Percentiles rank a stretch among this genome's conserved stretches.
These are phyloP conservation scores for Pisolithus sp. DNA, from an alignment of 768 basidiomycete genomes.

Conservation along the genomic window DNA sequence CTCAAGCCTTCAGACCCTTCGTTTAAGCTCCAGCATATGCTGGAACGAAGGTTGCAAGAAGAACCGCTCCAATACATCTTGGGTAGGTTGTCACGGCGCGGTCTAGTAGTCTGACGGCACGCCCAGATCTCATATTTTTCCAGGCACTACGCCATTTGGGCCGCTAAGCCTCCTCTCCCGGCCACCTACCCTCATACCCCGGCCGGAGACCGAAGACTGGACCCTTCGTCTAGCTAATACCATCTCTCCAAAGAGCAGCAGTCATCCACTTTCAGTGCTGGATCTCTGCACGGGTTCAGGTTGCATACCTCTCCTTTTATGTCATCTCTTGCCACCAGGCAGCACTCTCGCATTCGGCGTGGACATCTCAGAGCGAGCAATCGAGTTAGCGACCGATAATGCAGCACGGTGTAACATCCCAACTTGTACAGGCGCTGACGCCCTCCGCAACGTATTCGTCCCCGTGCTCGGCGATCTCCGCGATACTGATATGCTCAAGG, in stretches of 20 bases:
- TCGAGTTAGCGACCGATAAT: conserved; percentile 44
- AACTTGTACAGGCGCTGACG: neutral
- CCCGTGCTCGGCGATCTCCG: conserved; percentile 43
- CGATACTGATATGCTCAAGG: conserved; percentile 15
- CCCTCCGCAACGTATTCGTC: conserved; percentile 25
- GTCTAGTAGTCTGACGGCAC: neutral
- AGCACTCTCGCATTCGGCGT: conserved; percentile 53
- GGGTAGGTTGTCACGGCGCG: conserved; percentile 38
- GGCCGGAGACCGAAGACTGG: conserved; percentile 93
- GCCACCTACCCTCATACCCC: conserved; percentile 84
- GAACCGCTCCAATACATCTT: conserved; percentile 91
- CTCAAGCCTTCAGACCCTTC: conserved; percentile 11
- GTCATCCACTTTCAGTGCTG: conserved; percentile 42
- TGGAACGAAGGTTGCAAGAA: conserved; percentile 53
- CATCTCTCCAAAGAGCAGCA: conserved; percentile 27
- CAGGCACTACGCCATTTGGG: conserved; percentile 84
- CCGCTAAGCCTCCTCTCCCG: conserved; percentile 67
- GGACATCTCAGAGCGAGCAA: conserved; percentile 61
- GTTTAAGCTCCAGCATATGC: conserved; percentile 37
- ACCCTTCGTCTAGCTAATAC: conserved; percentile 50
- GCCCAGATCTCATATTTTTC: neutral
- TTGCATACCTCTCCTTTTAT: conserved; percentile 84
- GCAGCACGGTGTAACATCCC: conserved; percentile 20
- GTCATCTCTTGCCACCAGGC: conserved; percentile 54
- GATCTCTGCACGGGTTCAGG: conserved; percentile 94